Base-by-base conservation (phyloP, 2,329 filamentous ascomycete species). In the Graphium sp. region DNA sequence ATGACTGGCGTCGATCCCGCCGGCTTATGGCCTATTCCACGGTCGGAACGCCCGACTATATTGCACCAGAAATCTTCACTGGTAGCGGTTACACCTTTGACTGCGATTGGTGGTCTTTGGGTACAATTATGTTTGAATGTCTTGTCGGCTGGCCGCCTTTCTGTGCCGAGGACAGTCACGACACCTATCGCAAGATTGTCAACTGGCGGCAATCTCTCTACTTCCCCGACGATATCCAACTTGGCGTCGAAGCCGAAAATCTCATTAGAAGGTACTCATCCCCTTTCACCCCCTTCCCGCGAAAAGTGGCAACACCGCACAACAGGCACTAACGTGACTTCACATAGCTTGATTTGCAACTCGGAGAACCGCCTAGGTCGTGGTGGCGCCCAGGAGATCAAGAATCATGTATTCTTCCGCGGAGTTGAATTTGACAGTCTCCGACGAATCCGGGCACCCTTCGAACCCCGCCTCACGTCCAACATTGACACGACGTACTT, bases 61-160 rank as follows among this genome's bases (percentile, higher is more conserved):
- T 98, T 47, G 89, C 89, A 2, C 89, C 89, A 3, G 89, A 98
- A 50, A 95, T 98, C 43, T 95, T 98, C 53, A 91, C 82, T 26
- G 85, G 87, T 12, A 81, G 92, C 45, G 89, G 89, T 27, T 98
- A 98, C 58, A 82, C 83, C 33, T 93, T 87, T 45, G 78, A 91
- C 48, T 98, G 89, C 50, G 89, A 98, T 61, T 98, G 89, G 89
- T 98, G 89, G 89, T 92, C 82, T 14, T 68, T 98, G 28, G 89
- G 89, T 30, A 94, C 89, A 24, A 98, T 98, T 56, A 95, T 98
- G 89, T 98, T 95, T 45, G 89, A 98, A 55, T 98, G 89, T 53
- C 65, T 98, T 40, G 84, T 98, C 35, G 89, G 89, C 43, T 98
- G 89, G 89, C 89, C 89, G 31, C 89, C 89, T 18, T 98, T 98